Evolutionary conservation across 148 eudicot genomes (phyloP).

Genomic region (Chenopodium berlandieri): DNA sequence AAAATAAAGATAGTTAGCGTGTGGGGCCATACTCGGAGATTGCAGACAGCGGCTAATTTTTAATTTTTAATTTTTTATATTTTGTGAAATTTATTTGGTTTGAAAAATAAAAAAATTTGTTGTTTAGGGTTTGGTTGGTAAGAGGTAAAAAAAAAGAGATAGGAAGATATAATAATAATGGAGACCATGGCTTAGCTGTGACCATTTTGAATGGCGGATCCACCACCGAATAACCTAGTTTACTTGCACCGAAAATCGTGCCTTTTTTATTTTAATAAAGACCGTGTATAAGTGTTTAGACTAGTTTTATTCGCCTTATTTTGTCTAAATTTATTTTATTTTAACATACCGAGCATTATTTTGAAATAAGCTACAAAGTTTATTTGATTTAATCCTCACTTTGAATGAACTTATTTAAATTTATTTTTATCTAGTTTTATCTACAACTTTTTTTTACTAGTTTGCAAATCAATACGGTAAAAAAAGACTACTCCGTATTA

Average conservation of each 20-base stretch:
- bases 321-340: too few species aligned
- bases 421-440: too few species aligned
- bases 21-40: constrained; percentile 22
- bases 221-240: constrained; percentile 4
- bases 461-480: too few species aligned
- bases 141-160: not conserved
- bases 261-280: not conserved
- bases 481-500: too few species aligned
- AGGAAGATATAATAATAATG: constrained; percentile 1
- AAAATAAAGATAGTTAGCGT: not conserved
- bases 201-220: constrained; percentile 17
- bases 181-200: constrained; percentile 27
- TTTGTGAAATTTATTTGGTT: not conserved
- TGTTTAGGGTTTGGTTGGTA: constrained; percentile 1
- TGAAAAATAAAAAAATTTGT: not conserved
- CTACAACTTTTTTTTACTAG: too few species aligned
- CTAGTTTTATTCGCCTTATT: too few species aligned
- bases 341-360: too few species aligned
- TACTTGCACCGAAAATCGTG: constrained; percentile 10
- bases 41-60: not conserved
- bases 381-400: too few species aligned
- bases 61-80: not conserved
- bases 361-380: too few species aligned
- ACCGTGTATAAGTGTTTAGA: too few species aligned
- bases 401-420: too few species aligned